Percentiles rank a stretch among this genome's conserved stretches.
These are phyloP conservation scores for Jamesozyma hellenica DNA, from an alignment of 805 yeast species.

Conservation along the genomic window DNA sequence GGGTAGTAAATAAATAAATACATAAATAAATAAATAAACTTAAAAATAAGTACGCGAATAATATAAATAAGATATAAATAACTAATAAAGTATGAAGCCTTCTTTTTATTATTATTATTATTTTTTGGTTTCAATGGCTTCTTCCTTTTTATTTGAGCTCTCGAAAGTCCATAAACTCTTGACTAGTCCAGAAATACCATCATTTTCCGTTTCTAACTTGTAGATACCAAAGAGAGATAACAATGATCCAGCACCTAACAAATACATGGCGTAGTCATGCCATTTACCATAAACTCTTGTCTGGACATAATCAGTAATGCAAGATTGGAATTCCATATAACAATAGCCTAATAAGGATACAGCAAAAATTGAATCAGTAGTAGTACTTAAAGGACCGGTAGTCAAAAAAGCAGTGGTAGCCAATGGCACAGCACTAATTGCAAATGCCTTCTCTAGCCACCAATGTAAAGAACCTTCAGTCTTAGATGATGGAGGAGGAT, in stretches of 20 bases:
- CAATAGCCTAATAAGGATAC: slow-evolving; percentile 63
- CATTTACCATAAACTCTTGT: slow-evolving; percentile 70
- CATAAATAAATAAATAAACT: not conserved
- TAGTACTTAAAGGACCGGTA: slow-evolving; percentile 55
- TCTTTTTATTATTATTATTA: not conserved
- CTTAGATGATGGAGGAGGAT: slow-evolving; percentile 50
- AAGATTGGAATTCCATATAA: slow-evolving; percentile 78
- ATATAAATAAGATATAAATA: not conserved
- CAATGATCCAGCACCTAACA: slow-evolving; percentile 63
- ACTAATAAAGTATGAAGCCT: not conserved
- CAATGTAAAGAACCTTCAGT: slow-evolving; percentile 85
- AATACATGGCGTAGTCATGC: slow-evolving; percentile 56
- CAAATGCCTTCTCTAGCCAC: slow-evolving; percentile 72
- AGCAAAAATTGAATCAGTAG: slow-evolving; percentile 63
- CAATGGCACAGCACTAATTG: slow-evolving; percentile 68
- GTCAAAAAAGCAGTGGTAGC: slow-evolving; percentile 64
- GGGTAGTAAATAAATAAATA: not conserved
- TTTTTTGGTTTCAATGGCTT: not conserved
- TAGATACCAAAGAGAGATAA: slow-evolving; percentile 73
- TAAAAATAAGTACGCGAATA: too few relatives aligned
- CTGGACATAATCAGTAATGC: slow-evolving; percentile 90
- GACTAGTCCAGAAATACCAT: slow-evolving; percentile 53
- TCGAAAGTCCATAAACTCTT: slow-evolving; percentile 7
- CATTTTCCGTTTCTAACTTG: slow-evolving; percentile 66
- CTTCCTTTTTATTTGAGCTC: not conserved